phyloP scores from a whole-genome alignment of 2,329 filamentous ascomycete genomes.

The Waltergamsia citrina region DNA sequence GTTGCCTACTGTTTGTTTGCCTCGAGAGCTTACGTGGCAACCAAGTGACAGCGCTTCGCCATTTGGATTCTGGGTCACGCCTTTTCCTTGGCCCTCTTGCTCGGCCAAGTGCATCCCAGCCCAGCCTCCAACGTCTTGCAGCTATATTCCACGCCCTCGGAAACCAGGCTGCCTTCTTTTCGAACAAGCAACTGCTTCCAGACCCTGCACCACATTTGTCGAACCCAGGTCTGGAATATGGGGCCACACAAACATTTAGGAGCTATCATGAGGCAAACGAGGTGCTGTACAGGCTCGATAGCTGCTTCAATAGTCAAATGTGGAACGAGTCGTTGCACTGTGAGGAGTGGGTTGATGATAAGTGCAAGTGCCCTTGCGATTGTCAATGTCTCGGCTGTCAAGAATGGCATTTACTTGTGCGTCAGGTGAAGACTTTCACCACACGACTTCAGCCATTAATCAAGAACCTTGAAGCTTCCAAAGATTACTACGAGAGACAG shows the following conservation, averaged over 20 bases:
- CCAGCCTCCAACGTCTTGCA: neutral
- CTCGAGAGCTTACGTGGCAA: conserved; percentile 4
- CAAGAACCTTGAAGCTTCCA: neutral
- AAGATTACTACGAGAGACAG: neutral
- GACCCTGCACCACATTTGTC: neutral
- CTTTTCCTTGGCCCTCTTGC: neutral
- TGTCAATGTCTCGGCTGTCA: neutral
- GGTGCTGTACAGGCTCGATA: neutral
- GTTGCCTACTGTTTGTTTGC: conserved; percentile 3
- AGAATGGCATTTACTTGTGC: neutral
- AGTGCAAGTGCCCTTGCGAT: neutral
- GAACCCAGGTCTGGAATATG: neutral
- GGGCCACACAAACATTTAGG: neutral
- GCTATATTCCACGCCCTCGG: conserved; percentile 2
- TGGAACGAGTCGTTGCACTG: neutral
- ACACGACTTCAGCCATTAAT: neutral
- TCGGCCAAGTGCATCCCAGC: neutral
- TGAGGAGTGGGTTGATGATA: neutral
- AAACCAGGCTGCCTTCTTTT: neutral
- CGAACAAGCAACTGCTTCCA: neutral
- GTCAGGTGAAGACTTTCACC: neutral
- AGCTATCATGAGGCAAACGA: neutral
- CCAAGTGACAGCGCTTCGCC: conserved; percentile 1
- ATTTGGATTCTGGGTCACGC: conserved; percentile 1
- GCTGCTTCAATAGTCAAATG: neutral